A percentile compares a stretch with the other conserved stretches of the same genome.
Evolutionary conservation across 192 early-diverging fungal species (phyloP).

Genomic region (Spinellus fusiger): DNA sequence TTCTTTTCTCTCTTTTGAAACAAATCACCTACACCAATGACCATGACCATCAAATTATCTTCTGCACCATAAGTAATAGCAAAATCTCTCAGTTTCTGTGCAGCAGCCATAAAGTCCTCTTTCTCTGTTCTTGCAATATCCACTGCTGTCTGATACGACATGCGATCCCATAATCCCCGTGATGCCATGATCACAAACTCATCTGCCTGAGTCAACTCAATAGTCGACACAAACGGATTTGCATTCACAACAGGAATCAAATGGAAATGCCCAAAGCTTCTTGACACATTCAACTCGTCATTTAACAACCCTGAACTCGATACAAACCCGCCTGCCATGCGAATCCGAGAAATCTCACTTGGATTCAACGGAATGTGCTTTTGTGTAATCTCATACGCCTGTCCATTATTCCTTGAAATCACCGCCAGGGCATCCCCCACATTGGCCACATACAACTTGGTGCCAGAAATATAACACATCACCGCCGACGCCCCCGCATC

Average conservation of each 20-base stretch:
- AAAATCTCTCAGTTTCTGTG: slow-evolving; percentile 79
- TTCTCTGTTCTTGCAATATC: slow-evolving; percentile 78
- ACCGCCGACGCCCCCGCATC: slow-evolving; percentile 70
- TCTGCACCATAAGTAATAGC: slow-evolving; percentile 77
- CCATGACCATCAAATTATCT: slow-evolving; percentile 82
- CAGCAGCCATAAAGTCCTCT: slow-evolving; percentile 69
- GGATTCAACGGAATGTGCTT: slow-evolving; percentile 67
- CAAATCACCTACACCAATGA: slow-evolving; percentile 78
- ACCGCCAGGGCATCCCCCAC: slow-evolving; percentile 82
- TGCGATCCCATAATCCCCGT: slow-evolving; percentile 69
- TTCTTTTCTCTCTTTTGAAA: slow-evolving; percentile 43
- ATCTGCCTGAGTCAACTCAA: slow-evolving; percentile 72
- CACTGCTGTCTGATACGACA: slow-evolving; percentile 75
- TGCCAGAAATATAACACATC: slow-evolving; percentile 73
- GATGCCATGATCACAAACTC: slow-evolving; percentile 77
- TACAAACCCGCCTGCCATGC: slow-evolving; percentile 75
- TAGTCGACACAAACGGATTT: slow-evolving; percentile 69
- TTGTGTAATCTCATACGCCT: slow-evolving; percentile 59
- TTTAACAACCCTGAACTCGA: slow-evolving; percentile 69
- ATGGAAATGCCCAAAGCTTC: slow-evolving; percentile 85
- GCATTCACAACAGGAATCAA: slow-evolving; percentile 78
- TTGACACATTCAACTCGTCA: slow-evolving; percentile 66
- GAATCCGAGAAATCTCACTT: slow-evolving; percentile 69
- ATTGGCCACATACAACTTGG: slow-evolving; percentile 77
- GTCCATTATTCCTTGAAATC: slow-evolving; percentile 61